Evolutionary conservation across 148 eudicot genomes (phyloP).

Genomic region (Rheum nobile): DNA sequence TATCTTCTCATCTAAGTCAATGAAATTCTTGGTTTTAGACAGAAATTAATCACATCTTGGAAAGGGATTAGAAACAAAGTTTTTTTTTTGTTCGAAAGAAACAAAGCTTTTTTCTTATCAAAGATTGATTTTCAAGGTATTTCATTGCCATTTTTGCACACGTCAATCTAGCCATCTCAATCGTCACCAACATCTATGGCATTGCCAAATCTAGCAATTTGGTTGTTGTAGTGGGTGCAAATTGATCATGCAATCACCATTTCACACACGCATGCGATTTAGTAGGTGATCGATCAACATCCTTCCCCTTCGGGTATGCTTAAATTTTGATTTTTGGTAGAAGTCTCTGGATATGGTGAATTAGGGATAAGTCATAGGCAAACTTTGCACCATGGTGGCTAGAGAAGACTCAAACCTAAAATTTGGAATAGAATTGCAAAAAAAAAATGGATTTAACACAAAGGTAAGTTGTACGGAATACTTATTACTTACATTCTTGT

Average conservation of each 20-base stretch:
- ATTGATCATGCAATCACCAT: not conserved
- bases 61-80: not conserved
- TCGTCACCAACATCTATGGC: not conserved
- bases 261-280: not conserved
- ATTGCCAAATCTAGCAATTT: not conserved
- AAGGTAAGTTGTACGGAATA: not conserved
- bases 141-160: not conserved
- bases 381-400: too few species aligned
- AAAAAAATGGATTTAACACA: not conserved
- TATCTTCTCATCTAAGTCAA: not conserved
- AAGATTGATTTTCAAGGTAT: not conserved
- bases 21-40: too few species aligned
- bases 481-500: too few species aligned
- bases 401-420: too few species aligned
- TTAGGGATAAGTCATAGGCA: too few species aligned
- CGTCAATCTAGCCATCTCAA: not conserved
- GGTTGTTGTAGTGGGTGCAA: not conserved
- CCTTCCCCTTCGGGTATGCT: not conserved
- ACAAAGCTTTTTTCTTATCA: not conserved
- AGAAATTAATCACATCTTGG: too few species aligned
- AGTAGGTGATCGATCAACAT: not conserved
- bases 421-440: not conserved
- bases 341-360: not conserved
- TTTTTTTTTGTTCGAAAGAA: too few species aligned
- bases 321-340: not conserved